These are phyloP conservation scores for Coccomyxa subellipsoidea DNA, from an alignment of 163 green algal species.

Conservation along the genomic window DNA sequence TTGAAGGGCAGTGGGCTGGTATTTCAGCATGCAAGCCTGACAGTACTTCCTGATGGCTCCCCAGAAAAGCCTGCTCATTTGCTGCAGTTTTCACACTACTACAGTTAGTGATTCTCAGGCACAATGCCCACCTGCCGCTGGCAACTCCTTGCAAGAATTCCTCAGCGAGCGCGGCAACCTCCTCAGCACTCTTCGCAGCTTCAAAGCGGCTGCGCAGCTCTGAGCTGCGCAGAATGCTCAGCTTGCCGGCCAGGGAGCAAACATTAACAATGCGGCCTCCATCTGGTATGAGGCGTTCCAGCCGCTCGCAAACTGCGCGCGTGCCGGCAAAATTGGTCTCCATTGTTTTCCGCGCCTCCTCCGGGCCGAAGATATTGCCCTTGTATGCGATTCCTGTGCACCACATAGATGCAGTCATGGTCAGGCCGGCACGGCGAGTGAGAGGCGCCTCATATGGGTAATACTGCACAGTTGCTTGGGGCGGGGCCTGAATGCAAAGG, in stretches of 20 bases:
- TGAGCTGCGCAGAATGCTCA: constrained; percentile 19
- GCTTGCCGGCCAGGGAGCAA: constrained; percentile 25
- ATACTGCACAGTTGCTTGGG: no score
- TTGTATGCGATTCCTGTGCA: constrained; percentile 68
- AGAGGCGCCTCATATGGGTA: no score
- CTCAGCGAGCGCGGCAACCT: constrained; percentile 35
- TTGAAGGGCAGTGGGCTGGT: no score
- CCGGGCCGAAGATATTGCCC: constrained; percentile 58
- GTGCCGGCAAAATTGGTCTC: constrained; percentile 63
- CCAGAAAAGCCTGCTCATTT: no score
- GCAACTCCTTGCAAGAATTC: constrained; percentile 47
- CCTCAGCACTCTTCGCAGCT: constrained; percentile 2
- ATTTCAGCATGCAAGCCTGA: no score
- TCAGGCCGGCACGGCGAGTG: no score
- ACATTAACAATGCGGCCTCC: constrained; percentile 41
- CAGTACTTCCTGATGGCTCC: no score
- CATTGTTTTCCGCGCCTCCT: constrained; percentile 55
- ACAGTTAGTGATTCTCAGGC: no score
- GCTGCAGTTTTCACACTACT: no score
- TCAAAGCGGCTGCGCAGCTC: constrained; percentile 21
- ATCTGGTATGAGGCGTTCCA: constrained; percentile 42
- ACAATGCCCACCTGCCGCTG: constrained; percentile 15
- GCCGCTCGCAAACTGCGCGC: constrained; percentile 33
- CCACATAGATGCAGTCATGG: not conserved
- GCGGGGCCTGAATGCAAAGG: no score